phyloP scores from a whole-genome alignment of 192 early-diverging fungal genomes.

The Paraglomus occultum region DNA sequence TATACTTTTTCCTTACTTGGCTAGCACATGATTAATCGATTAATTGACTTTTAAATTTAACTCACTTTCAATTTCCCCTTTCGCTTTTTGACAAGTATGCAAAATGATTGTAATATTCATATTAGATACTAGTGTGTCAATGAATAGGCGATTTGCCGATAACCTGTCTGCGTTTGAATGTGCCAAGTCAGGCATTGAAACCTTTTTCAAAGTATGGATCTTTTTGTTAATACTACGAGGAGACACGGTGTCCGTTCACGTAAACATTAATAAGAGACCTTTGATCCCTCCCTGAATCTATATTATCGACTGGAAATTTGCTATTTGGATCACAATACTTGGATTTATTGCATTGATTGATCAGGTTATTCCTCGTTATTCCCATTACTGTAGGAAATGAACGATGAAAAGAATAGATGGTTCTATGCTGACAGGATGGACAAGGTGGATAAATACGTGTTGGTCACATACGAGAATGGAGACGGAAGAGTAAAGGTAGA shows the following conservation, averaged over 20 bases:
- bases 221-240: too few relatives aligned
- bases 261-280: too few relatives aligned
- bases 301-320: not conserved
- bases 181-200: constrained; percentile 75
- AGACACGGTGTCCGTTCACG: too few relatives aligned
- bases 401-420: not conserved
- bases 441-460: constrained; percentile 68
- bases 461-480: constrained; percentile 66
- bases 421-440: constrained; percentile 48
- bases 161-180: constrained; percentile 64
- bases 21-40: too few relatives aligned
- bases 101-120: constrained; percentile 66
- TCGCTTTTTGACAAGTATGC: too few relatives aligned
- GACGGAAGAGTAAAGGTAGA: constrained; percentile 51
- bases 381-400: too few relatives aligned
- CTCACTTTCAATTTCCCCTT: too few relatives aligned
- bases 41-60: too few relatives aligned
- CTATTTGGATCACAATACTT: not conserved
- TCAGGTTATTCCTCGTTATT: not conserved
- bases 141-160: constrained; percentile 65
- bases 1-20: too few relatives aligned
- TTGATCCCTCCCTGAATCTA: too few relatives aligned
- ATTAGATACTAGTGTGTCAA: constrained; percentile 81
- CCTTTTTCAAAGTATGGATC: constrained; percentile 60
- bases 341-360: not conserved